Conservation (phyloP, 2,329 filamentous ascomycete species). For the Zalaria obscura region DNA sequence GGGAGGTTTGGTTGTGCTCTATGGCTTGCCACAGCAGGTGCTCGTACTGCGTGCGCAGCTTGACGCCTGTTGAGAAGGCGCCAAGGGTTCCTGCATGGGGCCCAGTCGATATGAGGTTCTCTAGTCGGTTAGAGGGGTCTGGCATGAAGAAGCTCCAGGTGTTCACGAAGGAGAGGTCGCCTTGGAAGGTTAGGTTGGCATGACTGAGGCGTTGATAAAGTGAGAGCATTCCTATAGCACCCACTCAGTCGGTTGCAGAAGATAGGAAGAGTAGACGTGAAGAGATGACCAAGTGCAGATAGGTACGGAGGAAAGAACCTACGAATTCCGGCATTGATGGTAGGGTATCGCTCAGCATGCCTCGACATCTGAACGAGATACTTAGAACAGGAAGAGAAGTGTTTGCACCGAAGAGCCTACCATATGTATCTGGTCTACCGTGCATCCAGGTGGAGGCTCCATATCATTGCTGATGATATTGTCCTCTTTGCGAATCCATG, state of each 20-base stretch:
- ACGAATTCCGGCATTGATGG: constrained; percentile 34
- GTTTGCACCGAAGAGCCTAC: constrained; percentile 16
- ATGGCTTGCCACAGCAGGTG: constrained; percentile 25
- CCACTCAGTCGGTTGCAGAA: background rate
- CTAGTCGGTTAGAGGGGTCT: constrained; percentile 29
- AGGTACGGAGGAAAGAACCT: constrained; percentile 14
- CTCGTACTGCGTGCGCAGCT: constrained; percentile 38
- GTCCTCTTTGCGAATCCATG: constrained; percentile 37
- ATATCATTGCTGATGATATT: constrained; percentile 27
- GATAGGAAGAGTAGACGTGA: background rate
- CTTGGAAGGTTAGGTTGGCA: constrained; percentile 27
- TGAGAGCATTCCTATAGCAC: constrained; percentile 27
- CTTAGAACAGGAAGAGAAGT: constrained; percentile 3
- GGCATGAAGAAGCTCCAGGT: constrained; percentile 40
- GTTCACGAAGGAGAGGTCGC: constrained; percentile 40
- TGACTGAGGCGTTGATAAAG: constrained; percentile 33
- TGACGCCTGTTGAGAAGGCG: constrained; percentile 39
- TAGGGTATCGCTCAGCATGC: constrained; percentile 45
- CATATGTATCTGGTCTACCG: constrained; percentile 45
- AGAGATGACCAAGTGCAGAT: background rate
- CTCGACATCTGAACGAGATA: constrained; percentile 33
- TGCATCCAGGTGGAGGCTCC: constrained; percentile 32
- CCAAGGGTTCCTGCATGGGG: constrained; percentile 41
- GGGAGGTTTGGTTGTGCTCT: constrained; percentile 17
- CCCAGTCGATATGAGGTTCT: constrained; percentile 40